phyloP scores from a whole-genome alignment of 164 flowering plant genomes.

The Magnolia sinica region DNA sequence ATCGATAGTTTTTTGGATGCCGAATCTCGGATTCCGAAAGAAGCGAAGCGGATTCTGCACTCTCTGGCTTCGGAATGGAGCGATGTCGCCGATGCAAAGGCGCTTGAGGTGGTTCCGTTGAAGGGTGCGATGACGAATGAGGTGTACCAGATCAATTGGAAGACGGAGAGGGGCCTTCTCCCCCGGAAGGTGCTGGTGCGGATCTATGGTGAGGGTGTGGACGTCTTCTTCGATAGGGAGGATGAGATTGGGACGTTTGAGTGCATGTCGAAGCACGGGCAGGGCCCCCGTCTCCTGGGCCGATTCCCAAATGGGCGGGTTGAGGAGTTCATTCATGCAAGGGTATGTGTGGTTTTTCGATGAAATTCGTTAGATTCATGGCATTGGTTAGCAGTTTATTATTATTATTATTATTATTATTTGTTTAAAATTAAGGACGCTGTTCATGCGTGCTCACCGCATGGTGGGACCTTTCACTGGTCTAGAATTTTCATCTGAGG shows the following conservation, averaged over 20 bases:
- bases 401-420: neutral
- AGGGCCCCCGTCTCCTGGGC: slow-evolving; percentile 71
- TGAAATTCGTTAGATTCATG: neutral
- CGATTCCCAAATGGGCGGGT: slow-evolving; percentile 68
- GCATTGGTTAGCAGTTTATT: neutral
- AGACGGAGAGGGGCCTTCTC: slow-evolving; percentile 28
- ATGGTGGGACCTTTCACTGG: no score
- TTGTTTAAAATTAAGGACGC: no score
- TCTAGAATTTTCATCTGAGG: no score
- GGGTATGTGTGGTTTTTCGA: slow-evolving; percentile 38
- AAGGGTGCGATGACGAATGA: slow-evolving; percentile 93
- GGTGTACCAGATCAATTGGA: slow-evolving; percentile 78
- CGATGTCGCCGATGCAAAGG: slow-evolving; percentile 46
- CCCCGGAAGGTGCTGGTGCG: slow-evolving; percentile 63
- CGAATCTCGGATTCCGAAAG: slow-evolving; percentile 36
- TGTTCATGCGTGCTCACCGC: no score
- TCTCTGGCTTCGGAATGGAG: slow-evolving; percentile 63
- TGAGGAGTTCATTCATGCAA: slow-evolving; percentile 79
- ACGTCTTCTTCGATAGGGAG: slow-evolving; percentile 62
- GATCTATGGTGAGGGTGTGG: slow-evolving; percentile 84
- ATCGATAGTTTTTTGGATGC: neutral
- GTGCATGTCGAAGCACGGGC: slow-evolving; percentile 73
- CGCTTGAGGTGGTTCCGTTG: slow-evolving; percentile 53
- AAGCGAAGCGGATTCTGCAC: slow-evolving; percentile 43
- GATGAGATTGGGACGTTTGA: slow-evolving; percentile 74